Conservation (phyloP, 108 stramenopile species). For the Schizochytrium sp. region DNA sequence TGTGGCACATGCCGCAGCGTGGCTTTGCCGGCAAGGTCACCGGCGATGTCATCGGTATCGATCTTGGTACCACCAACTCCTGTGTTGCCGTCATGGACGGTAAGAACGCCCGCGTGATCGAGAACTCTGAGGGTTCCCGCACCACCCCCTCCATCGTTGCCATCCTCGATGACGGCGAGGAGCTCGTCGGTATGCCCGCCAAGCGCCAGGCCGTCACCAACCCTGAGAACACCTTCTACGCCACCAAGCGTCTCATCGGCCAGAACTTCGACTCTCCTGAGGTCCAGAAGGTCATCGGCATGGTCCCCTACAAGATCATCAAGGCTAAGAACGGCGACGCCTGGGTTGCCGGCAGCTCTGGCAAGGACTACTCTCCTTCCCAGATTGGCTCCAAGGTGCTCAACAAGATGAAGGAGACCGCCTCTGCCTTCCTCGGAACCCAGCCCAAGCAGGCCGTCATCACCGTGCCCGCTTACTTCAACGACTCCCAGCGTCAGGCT, state of each 20-base stretch:
- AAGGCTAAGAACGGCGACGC: conserved; percentile 92
- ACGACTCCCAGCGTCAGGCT: conserved; percentile 95
- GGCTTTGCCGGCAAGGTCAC: conserved; percentile 61
- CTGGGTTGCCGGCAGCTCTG: conserved; percentile 89
- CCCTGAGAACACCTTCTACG: conserved; percentile 98
- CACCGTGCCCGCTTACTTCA: conserved; percentile 99
- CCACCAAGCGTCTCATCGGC: conserved; percentile 98
- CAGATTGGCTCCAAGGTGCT: conserved; percentile 99
- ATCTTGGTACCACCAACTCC: conserved; percentile 99
- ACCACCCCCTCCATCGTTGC: conserved; percentile 98
- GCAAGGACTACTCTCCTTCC: conserved; percentile 93
- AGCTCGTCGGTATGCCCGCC: conserved; percentile 96
- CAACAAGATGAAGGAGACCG: conserved; percentile 99
- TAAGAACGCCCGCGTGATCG: conserved; percentile 96
- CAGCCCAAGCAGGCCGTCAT: conserved; percentile 95
- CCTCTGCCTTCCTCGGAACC: conserved; percentile 95
- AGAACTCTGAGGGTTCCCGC: conserved; percentile 98
- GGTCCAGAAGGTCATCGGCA: conserved; percentile 88
- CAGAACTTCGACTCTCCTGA: conserved; percentile 89
- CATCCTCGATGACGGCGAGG: conserved; percentile 87
- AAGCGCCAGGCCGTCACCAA: conserved; percentile 97
- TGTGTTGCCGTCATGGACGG: conserved; percentile 99
- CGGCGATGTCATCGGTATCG: conserved; percentile 98
- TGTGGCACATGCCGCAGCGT: not conserved
- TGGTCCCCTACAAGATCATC: conserved; percentile 98